phyloP scores from a whole-genome alignment of 192 early-diverging fungal genomes.

The Coemansia sp. region DNA sequence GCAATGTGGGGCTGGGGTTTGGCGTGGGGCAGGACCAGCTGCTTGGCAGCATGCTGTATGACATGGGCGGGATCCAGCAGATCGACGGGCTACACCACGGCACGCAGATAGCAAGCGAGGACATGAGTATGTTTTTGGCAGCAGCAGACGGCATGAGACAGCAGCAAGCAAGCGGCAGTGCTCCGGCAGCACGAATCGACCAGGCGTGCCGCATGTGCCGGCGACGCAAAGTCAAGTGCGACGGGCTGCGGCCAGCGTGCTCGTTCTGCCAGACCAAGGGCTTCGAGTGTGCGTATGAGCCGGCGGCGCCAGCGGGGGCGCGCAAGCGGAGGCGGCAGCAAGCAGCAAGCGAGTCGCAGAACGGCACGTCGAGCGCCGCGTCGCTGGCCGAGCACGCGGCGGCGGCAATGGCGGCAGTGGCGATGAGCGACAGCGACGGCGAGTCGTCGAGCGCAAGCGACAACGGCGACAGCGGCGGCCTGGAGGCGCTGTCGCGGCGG shows the following conservation, averaged over 20 bases:
- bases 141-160: not conserved
- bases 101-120: not conserved
- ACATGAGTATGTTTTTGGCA: not conserved
- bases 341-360: constrained; percentile 13
- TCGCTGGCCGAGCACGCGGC: constrained; percentile 5
- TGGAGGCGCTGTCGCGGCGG: constrained; percentile 49
- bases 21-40: constrained; percentile 25
- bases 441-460: constrained; percentile 20
- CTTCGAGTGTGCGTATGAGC: constrained; percentile 53
- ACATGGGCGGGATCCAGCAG: constrained; percentile 47
- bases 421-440: constrained; percentile 22
- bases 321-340: constrained; percentile 42
- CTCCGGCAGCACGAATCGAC: constrained; percentile 35
- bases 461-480: constrained; percentile 10
- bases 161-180: not conserved
- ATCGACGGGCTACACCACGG: constrained; percentile 41
- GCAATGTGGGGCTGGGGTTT: constrained; percentile 19
- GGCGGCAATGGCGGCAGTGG: not conserved
- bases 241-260: constrained; percentile 52
- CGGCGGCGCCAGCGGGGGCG: constrained; percentile 16
- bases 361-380: constrained; percentile 7
- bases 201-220: constrained; percentile 60
- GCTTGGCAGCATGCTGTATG: constrained; percentile 38
- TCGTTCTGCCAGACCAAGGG: constrained; percentile 44
- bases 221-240: constrained; percentile 58